Base-by-base conservation (phyloP, 768 basidiomycete species). In the Psilocybe cyanescens region DNA sequence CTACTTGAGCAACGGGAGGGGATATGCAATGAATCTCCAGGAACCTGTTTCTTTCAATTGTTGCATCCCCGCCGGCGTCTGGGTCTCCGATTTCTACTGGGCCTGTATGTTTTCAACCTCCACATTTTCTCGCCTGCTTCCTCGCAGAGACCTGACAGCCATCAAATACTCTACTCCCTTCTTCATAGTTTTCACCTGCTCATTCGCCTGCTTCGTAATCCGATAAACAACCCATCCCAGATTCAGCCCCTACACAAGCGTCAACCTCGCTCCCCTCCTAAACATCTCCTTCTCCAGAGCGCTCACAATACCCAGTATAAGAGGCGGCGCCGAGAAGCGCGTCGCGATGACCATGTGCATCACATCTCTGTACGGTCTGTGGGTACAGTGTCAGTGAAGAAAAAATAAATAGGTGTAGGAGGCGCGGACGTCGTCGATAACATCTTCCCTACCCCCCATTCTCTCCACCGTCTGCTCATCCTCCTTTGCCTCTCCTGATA, bases 221-320 rank as follows among this genome's bases (percentile, higher is more conserved):
- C 44, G 48, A 28, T 76, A 74, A 56, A 92, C 71, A 16, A 93
- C 72, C 74, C 88, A 86, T 63, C 88, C 86, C n/a, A 94, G 68
- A 17, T 90, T 84, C 49, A 93, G 78, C 0, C 86, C 80, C 70
- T 95, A 93, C n/a, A 96, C 94, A 0, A 87, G 84, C 0, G 92
- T 94, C 3, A 94, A 91, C 7, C 54, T 70, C 1, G 86, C 82
- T 29, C 79, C 65, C 7, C 74, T 75, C 3, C 90, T 91, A 7
- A 94, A 77, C 1, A 84, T 71, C 28, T 19, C 19, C 19, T 19
- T 19, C 19, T 19, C 19, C 19, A 19, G 19, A 1, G 19, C 1
- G 19, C 19, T 86, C 84, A 88, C 67, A 24, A 95, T 77, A 4
- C 88, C 89, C 0, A 84, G 82, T 60, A 90, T 77, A 11, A 96